These are phyloP conservation scores for Hamiltosporidium tvaerminnensis DNA, from an alignment of 371 early-diverging fungal genomes.

Conservation along the genomic window DNA sequence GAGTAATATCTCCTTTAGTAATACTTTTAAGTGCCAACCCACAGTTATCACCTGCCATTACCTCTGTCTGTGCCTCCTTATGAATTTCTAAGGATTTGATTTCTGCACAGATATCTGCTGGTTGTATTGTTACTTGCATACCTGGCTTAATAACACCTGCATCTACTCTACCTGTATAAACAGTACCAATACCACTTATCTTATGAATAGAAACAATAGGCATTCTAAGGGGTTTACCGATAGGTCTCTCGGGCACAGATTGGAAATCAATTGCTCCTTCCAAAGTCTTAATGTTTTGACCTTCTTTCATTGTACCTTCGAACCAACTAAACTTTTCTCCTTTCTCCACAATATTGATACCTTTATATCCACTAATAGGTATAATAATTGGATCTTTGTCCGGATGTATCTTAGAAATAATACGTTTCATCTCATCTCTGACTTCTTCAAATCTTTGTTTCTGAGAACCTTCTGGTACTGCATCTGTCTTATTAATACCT, in stretches of 20 bases:
- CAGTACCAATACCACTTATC: slow-evolving; percentile 92
- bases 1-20: slow-evolving; percentile 19
- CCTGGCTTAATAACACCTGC: slow-evolving; percentile 79
- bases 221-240: slow-evolving; percentile 94
- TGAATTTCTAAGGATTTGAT: slow-evolving; percentile 50
- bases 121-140: slow-evolving; percentile 68
- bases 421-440: slow-evolving; percentile 90
- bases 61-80: slow-evolving; percentile 27
- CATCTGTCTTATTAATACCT: slow-evolving; percentile 94
- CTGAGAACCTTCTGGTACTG: slow-evolving; percentile 69
- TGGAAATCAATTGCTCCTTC: slow-evolving; percentile 74
- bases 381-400: slow-evolving; percentile 78
- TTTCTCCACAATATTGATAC: slow-evolving; percentile 76
- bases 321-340: slow-evolving; percentile 60
- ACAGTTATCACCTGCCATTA: slow-evolving; percentile 45
- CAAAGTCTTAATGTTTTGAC: slow-evolving; percentile 71
- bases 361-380: slow-evolving; percentile 68
- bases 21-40: slow-evolving; percentile 43
- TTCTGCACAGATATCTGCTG: slow-evolving; percentile 34
- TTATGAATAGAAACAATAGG: slow-evolving; percentile 72
- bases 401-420: slow-evolving; percentile 71
- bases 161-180: slow-evolving; percentile 87
- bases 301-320: slow-evolving; percentile 59
- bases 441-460: slow-evolving; percentile 62
- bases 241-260: slow-evolving; percentile 73